Base-by-base conservation (phyloP, 192 early-diverging fungal genomes). In the Gryganskiella cystojenkinii region DNA sequence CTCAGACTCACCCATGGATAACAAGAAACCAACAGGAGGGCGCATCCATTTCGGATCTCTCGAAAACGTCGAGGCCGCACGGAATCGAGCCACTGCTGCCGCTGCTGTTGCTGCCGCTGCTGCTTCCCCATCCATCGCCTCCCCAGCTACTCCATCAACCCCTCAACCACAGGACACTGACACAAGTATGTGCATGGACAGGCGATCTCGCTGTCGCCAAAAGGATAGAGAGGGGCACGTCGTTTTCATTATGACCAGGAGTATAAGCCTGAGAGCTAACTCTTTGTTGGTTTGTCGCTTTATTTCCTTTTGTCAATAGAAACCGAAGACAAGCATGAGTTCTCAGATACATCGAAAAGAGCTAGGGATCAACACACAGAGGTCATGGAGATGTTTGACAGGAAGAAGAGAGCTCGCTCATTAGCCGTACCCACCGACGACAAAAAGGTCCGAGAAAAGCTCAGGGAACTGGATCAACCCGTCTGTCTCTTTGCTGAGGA, bases 401-500 rank as follows among this genome's bases (percentile, higher is more conserved):
- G 93, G 37, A 91, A 92, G 69, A 85, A 90, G 57, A 72, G 92
- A 1, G 94, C 95, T 0, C 81, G 92, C 40, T 80, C 88, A 28
- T 68, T 99, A 3, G 95, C 93, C 22, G 94, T 98, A 0, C 97
- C 97, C 3, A 99, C 97, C 9, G 92, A 95, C 43, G 97, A 99
- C 80, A 69, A 72, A 15, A 82, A 88, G 44, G 96, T 99, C 19
- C 79, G 93, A 19, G 82, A 81, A 45, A 80, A 85, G 50, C 83
- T 99, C 42, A 83, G 95, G 47, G 91, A 95, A 47, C 75, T 90
- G 35, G 89, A 87, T 2, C 92, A 96, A 53, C 97, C 97, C 2
- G 90, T 95, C 68, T 96, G 95, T 54, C 79, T 97, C 0, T 99
- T 99, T 80, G 97, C 90, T 37, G 97, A 99, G 88, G 97, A 93